Base-by-base conservation (phyloP, 139 green algal genomes). In the Chlorella sp. region DNA sequence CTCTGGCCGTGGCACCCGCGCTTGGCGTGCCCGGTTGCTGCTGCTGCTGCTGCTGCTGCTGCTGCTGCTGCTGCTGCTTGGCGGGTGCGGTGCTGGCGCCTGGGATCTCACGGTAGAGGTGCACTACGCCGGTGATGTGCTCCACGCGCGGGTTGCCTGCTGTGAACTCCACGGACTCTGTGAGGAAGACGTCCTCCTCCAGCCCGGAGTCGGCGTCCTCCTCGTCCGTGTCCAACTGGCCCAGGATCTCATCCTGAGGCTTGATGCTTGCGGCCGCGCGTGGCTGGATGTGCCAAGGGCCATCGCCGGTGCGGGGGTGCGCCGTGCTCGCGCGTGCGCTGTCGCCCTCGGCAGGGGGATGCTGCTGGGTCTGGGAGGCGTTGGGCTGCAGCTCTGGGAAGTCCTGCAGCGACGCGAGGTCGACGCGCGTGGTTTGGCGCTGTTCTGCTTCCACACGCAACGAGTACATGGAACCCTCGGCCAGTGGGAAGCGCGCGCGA, bases 61-160 rank as follows among this genome's bases (percentile, higher is more conserved):
- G n/a, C n/a, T n/a, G n/a, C 75, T 35, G 23, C 35, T 67, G 65
- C 63, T 42, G 31, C 35, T 78, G 35, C 34, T 36, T 65, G 70
- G n/a, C n/a, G n/a, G 60, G 31, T 31, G 2, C 30, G 64, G 64
- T 29, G 60, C 23, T 62, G 51, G 31, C 30, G 2, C 23, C 27
- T 66, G 67, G 77, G 69, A 33, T 80, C 26, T 55, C 88, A 42
- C 36, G 85, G 74, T 93, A 97, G 6, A 97, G 77, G 76, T 96
- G 91, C 29, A 97, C 87, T 6, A 89, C 59, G 20, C 93, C 93
- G 2, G 87, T 92, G 42, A 96, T 82, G 70, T 94, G 90, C 81
- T 97, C 93, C 24, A 97, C 93, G 5, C 91, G 20, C 17, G 55
- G 55, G 55, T 64, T 64, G 22, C 55, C 55, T 27, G 24, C 55